Base-by-base conservation (phyloP, 768 basidiomycete species). In the Leucocoprinus sp. region DNA sequence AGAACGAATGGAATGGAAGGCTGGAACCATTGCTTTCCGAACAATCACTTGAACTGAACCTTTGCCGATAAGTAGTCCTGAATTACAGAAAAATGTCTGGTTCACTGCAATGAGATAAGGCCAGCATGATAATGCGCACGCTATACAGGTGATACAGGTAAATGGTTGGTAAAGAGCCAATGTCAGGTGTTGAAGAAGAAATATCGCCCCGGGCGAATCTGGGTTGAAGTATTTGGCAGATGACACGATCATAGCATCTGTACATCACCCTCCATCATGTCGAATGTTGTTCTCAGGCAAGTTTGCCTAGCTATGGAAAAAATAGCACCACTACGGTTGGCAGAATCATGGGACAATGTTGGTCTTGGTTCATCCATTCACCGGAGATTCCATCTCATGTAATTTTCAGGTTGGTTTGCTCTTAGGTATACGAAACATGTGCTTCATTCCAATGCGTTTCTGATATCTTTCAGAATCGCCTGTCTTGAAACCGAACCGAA, bases 301-400 rank as follows among this genome's bases (percentile, higher is more conserved):
- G 76, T 83, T 8, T 75, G 74, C 53, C 71, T 66, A 34, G 79
- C 82, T 0, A 84, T 91, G 82, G 84, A 87, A 51, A 75, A 80
- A 21, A 85, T 96, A 52, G 92, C 93, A 1, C 93, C 93, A 2
- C 72, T 91, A 17, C 70, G 77, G 28, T 71, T 96, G 6, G 93
- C 93, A 14, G 92, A 86, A 53, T 78, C 74, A 50, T 97, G 93
- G 92, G 93, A 97, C 57, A 97, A 97, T 64, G 93, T 96, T 52
- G 65, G 86, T 66, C 34, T 43, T 31, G 28, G 45, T 18, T 52
- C 29, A 23, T 24, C 43, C 38, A 26, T 37, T 33, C 45, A 33
- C 42, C 41, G 48, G 43, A 50, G 54, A 38, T 37, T 35, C 18
- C 40, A 43, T 53, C 42, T 56, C 21, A 52, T 35, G 19, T 28